Base-by-base conservation (phyloP, 352 stramenopile genomes). In the Pythium phragmitis region DNA sequence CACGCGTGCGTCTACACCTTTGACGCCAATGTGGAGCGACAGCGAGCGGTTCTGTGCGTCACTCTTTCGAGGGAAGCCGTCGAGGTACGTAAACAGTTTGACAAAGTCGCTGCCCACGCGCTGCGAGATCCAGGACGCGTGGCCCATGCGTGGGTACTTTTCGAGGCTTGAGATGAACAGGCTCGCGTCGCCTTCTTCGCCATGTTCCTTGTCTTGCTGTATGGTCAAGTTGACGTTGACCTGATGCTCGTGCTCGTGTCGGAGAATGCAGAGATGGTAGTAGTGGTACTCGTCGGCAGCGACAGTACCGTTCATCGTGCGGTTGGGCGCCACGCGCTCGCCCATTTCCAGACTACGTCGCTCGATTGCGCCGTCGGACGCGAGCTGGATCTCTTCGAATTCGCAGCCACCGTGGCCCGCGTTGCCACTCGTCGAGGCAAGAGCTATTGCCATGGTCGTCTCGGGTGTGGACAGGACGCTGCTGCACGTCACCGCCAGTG, bases 161-260 rank as follows among this genome's bases (percentile, higher is more conserved):
- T 88, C 68, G 14, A 89, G 76, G 55, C 83, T 85, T 36, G 83
- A 89, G 28, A 92, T 51, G 47, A 85, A 91, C 33, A 94, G 54
- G 39, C 88, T 94, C 7, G 83, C 81, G 52, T 94, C 70, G 13
- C 67, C 79, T 3, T 67, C 68, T 17, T 52, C 56, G 1, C 63
- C 43, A 45, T 17, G 7, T 4, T 62, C 68, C 19, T 52, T 51
- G 2, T 65, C 43, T 9, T 39, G 48, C 16, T 36, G 37, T 5
- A 69, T 74, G 39, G 71, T 72, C 47, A 94, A 57, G 65, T 87
- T 69, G n/a, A 92, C 68, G 26, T 84, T 77, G 60, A 92, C 82
- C 36, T 79, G 67, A 63, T 94, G 85, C 55, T 94, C 82, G 63
- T 92, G 85, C 28, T 88, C 74, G 57, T 94, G 85, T 21, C 85